Evolutionary conservation across 2,329 filamentous ascomycete species (phyloP).

Genomic region (Diaporthe destruens): DNA sequence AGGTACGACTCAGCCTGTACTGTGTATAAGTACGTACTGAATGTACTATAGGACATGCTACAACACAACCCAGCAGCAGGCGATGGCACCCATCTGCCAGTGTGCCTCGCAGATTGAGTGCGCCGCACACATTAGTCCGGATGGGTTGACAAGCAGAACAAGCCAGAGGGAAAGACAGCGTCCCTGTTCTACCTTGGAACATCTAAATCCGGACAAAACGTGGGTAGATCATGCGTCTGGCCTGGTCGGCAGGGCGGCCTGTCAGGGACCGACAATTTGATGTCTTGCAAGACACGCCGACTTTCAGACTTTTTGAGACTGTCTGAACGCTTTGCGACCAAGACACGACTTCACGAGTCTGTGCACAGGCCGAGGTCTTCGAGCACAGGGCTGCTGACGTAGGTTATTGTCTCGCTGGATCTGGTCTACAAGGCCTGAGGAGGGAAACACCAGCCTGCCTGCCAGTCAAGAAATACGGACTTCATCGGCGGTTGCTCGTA

Average conservation of each 20-base stretch:
- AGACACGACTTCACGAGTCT: constrained; percentile 14
- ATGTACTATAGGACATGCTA: constrained; percentile 28
- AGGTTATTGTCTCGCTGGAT: constrained; percentile 16
- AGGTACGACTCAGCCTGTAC: constrained; percentile 36
- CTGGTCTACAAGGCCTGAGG: not conserved
- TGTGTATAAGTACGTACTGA: not conserved
- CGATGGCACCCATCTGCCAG: constrained; percentile 15
- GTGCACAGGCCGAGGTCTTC: constrained; percentile 6
- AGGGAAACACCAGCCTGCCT: not conserved
- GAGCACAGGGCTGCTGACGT: constrained; percentile 14
- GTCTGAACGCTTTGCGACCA: not conserved
- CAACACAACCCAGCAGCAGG: constrained; percentile 14
- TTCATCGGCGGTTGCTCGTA: no score
- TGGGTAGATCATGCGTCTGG: constrained; percentile 28
- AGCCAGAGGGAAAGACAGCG: constrained; percentile 8
- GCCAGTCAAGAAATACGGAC: not conserved
- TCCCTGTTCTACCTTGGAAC: constrained; percentile 20
- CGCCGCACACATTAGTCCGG: constrained; percentile 2
- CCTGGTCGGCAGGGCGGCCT: constrained; percentile 12
- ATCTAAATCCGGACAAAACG: constrained; percentile 25
- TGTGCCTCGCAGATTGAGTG: not conserved
- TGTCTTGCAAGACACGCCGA: not conserved
- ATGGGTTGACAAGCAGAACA: constrained; percentile 10
- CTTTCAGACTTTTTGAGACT: no score
- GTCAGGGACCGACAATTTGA: constrained; percentile 11